Evolutionary conservation across 495 filamentous ascomycete genomes (phyloP).

Genomic region (Patellaria atrata): DNA sequence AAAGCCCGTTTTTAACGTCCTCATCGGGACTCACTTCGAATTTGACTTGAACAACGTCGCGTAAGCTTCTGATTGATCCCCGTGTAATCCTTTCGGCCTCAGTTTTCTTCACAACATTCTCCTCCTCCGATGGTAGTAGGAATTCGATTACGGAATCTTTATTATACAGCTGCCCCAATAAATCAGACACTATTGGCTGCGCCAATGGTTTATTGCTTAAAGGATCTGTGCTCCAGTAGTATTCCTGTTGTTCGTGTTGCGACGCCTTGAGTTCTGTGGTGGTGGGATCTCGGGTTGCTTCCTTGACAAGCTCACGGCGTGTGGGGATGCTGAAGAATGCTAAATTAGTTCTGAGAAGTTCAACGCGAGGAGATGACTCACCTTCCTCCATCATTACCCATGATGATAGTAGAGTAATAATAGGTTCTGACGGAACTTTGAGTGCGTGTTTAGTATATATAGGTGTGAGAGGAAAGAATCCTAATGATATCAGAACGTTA

Average conservation of each 20-base stretch:
- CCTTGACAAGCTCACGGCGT: conserved; percentile 86
- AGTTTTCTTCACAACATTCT: conserved; percentile 30
- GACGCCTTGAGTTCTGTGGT: conserved; percentile 85
- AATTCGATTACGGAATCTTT: conserved; percentile 81
- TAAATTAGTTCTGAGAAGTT: conserved; percentile 4
- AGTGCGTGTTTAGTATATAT: no score
- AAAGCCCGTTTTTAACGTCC: conserved; percentile 25
- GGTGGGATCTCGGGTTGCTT: conserved; percentile 64
- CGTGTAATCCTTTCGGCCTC: conserved; percentile 54
- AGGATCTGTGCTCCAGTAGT: conserved; percentile 77
- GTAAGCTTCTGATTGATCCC: conserved; percentile 62
- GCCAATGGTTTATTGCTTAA: conserved; percentile 63
- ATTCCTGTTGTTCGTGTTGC: conserved; percentile 63
- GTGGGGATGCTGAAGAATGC: conserved; percentile 57
- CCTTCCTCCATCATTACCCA: conserved; percentile 94
- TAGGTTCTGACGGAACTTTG: no score
- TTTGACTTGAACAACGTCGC: conserved; percentile 80
- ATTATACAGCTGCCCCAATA: conserved; percentile 76
- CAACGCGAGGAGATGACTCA: conserved; percentile 20
- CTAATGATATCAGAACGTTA: no score
- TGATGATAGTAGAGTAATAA: no score
- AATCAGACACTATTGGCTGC: conserved; percentile 71
- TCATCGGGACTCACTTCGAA: conserved; percentile 46
- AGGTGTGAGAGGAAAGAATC: no score
- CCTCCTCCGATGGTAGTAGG: conserved; percentile 48